phyloP scores from a whole-genome alignment of 345 rosid species.

The Aquilaria yunnanensis region DNA sequence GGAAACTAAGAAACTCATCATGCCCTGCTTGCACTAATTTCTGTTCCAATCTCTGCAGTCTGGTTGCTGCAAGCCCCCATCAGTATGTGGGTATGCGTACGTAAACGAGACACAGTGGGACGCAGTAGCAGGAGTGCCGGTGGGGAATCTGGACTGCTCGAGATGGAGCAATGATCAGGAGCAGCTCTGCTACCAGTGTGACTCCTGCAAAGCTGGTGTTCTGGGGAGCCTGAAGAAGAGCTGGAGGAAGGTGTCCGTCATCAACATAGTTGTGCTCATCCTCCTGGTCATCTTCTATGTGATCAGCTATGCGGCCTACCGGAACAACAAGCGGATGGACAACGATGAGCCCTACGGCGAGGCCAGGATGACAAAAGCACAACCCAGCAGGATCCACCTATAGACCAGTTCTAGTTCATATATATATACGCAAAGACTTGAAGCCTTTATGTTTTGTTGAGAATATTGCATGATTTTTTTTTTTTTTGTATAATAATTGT shows the following conservation, averaged over 20 bases:
- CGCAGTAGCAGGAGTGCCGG: constrained; percentile 27
- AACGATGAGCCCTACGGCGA: constrained; percentile 71
- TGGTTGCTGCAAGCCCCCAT: constrained; percentile 96
- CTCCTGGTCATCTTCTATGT: constrained; percentile 75
- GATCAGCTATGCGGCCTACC: constrained; percentile 64
- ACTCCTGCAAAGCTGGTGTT: constrained; percentile 93
- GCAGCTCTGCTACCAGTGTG: constrained; percentile 63
- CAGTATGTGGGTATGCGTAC: constrained; percentile 66
- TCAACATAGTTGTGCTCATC: constrained; percentile 72
- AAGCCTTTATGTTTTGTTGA: constrained; percentile 1
- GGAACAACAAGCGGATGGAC: constrained; percentile 73
- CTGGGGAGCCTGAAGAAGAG: constrained; percentile 79
- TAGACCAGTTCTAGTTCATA: constrained; percentile 9
- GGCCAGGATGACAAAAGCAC: constrained; percentile 75
- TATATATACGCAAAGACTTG: not conserved
- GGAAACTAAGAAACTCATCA: too few relatives aligned
- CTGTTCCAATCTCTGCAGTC: constrained; percentile 37
- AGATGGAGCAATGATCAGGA: constrained; percentile 70
- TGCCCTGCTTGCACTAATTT: too few relatives aligned
- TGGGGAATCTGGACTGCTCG: constrained; percentile 47
- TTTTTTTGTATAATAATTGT: not conserved
- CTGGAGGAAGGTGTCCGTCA: constrained; percentile 91
- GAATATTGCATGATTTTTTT: constrained; percentile 10
- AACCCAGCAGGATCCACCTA: constrained; percentile 56
- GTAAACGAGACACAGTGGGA: constrained; percentile 72